A percentile compares a stretch with the other conserved stretches of the same genome.
Conservation (phyloP, 2,329 filamentous ascomycete genomes). For the Penicillium sumatraense region DNA sequence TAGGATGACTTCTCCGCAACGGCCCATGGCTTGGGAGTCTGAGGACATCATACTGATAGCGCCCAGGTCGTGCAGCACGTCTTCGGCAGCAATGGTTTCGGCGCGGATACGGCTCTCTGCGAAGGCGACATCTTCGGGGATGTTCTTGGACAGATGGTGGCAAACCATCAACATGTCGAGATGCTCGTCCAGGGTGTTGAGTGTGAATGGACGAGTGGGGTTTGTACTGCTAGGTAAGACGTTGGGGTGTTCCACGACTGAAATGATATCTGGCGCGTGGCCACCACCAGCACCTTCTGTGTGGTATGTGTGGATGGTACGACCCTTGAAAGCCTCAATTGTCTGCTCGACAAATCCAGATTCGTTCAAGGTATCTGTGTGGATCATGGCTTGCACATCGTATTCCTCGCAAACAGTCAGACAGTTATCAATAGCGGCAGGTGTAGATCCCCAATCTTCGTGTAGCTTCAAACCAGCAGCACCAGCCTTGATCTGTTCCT, state of each 20-base stretch:
- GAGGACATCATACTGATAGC: constrained; percentile 98
- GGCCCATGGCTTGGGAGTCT: constrained; percentile 95
- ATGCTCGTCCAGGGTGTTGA: constrained; percentile 93
- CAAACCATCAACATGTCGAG: constrained; percentile 99
- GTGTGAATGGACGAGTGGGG: constrained; percentile 86
- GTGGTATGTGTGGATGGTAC: constrained; percentile 95
- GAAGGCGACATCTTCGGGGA: constrained; percentile 94
- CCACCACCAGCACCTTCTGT: constrained; percentile 94
- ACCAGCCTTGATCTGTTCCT: constrained; percentile 80
- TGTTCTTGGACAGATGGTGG: constrained; percentile 89
- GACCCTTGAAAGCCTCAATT: constrained; percentile 79
- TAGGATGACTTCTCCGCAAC: constrained; percentile 89
- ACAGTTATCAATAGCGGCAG: constrained; percentile 87
- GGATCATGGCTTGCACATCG: constrained; percentile 91
- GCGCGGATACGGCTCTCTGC: constrained; percentile 92
- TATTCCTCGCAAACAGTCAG: constrained; percentile 84
- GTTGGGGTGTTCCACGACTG: constrained; percentile 84
- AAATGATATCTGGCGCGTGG: constrained; percentile 95
- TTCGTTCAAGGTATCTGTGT: constrained; percentile 95
- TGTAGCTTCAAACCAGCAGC: constrained; percentile 92
- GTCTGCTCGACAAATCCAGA: constrained; percentile 96
- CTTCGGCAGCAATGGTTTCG: constrained; percentile 95
- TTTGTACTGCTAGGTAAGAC: constrained; percentile 91
- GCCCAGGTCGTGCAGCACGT: constrained; percentile 91
- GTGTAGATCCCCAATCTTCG: constrained; percentile 94